A percentile compares a stretch with the other conserved stretches of the same genome.
phyloP scores from a whole-genome alignment of 192 early-diverging fungal genomes.

The Nowakowskiella sp. region DNA sequence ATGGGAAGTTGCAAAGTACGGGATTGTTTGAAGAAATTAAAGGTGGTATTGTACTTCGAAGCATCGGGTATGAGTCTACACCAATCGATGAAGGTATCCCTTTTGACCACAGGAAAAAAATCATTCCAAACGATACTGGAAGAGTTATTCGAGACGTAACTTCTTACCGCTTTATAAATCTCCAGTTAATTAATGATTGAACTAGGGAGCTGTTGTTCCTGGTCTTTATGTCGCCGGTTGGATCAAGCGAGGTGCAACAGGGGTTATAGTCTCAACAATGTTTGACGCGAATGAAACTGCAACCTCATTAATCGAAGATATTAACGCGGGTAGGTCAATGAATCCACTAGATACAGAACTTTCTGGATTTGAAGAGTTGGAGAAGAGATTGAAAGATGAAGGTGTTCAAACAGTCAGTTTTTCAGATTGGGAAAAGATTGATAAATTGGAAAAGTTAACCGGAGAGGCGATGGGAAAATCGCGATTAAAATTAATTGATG shows the following conservation, averaged over 20 bases:
- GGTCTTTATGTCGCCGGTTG: slow-evolving; percentile 88
- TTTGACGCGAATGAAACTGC: slow-evolving; percentile 87
- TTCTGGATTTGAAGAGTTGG: slow-evolving; percentile 14
- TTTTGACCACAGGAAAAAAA: slow-evolving; percentile 58
- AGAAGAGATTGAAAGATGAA: no score
- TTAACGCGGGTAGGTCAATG: slow-evolving; percentile 14
- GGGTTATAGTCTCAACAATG: slow-evolving; percentile 93
- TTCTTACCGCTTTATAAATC: background rate
- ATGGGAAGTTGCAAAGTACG: slow-evolving; percentile 54
- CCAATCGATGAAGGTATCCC: slow-evolving; percentile 62
- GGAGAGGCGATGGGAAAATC: slow-evolving; percentile 65
- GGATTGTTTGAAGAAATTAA: slow-evolving; percentile 45
- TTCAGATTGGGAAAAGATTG: slow-evolving; percentile 75
- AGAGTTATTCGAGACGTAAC: slow-evolving; percentile 46
- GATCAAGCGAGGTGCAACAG: slow-evolving; percentile 90
- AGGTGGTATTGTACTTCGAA: slow-evolving; percentile 65
- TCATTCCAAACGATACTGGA: slow-evolving; percentile 78
- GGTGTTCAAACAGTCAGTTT: slow-evolving; percentile 56
- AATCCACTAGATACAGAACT: slow-evolving; percentile 61
- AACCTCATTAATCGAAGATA: slow-evolving; percentile 52
- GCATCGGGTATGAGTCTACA: slow-evolving; percentile 80
- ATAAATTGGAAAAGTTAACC: slow-evolving; percentile 57
- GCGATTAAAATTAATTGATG: slow-evolving; percentile 66
- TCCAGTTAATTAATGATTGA: background rate
- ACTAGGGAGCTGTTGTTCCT: slow-evolving; percentile 16